phyloP scores from a whole-genome alignment of 768 basidiomycete species.

The Polyporus arcularius region DNA sequence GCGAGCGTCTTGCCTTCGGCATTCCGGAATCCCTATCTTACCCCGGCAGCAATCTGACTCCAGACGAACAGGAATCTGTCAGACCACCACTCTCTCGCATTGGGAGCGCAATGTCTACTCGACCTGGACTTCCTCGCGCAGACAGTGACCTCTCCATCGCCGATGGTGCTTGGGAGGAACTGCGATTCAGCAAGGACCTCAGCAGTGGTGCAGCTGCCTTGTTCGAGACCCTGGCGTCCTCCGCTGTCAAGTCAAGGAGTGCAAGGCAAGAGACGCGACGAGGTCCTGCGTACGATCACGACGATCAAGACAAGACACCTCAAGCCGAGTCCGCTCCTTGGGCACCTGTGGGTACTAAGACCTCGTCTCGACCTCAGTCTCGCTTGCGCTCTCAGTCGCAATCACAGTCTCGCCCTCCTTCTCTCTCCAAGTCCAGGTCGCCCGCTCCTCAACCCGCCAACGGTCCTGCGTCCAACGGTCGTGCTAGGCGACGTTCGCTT shows the following conservation, averaged over 20 bases:
- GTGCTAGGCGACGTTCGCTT: conserved; percentile 4
- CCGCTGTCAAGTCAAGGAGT: not conserved
- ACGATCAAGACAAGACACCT: conserved; percentile 5
- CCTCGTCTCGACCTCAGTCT: not conserved
- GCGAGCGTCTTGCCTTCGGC: conserved; percentile 31
- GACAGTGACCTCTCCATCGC: conserved; percentile 53
- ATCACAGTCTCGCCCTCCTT: not conserved
- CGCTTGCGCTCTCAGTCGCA: not conserved
- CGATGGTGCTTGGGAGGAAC: conserved; percentile 7
- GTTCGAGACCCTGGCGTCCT: conserved; percentile 41
- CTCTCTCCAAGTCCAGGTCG: not conserved
- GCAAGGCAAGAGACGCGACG: not conserved
- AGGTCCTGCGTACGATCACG: not conserved
- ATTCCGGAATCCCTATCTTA: conserved; percentile 32
- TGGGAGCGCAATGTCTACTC: not conserved
- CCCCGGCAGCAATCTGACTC: conserved; percentile 11
- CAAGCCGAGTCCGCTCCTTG: not conserved
- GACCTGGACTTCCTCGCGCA: conserved; percentile 30
- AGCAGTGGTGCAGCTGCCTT: conserved; percentile 52
- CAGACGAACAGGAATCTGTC: conserved; percentile 12
- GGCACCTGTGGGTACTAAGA: not conserved
- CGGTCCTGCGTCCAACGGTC: not conserved
- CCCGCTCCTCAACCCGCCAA: not conserved
- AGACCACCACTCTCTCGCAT: conserved; percentile 3
- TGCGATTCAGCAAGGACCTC: conserved; percentile 33